Base-by-base conservation (phyloP, 169 alveolate genomes). In the Cryptosporidium andersoni region DNA sequence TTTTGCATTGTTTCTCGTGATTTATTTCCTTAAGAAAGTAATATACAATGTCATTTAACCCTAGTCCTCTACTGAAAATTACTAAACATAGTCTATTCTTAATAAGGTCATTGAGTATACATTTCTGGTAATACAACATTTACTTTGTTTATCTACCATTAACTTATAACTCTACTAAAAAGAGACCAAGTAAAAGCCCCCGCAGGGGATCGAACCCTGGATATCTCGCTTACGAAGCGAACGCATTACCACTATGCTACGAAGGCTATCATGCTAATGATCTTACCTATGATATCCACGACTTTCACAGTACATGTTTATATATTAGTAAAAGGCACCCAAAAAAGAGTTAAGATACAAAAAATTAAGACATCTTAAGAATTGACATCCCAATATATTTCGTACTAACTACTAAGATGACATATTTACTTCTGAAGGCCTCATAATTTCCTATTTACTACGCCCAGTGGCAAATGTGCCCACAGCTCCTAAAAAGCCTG, bases 171-270 rank as follows among this genome's bases (percentile, higher is more conserved):
- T 60, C 4, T 6, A 60, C 25, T 52, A 9, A 53, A 66, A 66
- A 9, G 25, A 4, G 1, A 1, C 0, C 51, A 39, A 64, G 52
- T n/a, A 90, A 49, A 45, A 93, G 96, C 96, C 96, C 92, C 93
- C 95, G 91, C 94, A 93, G 96, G 95, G 96, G 95, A 92, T 93
- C 93, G 96, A 93, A 93, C 96, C 95, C 96, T 93, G 94, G 96
- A 93, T 95, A 94, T 93, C 90, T 92, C 94, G 96, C 91, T 93
- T 93, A 93, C 96, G 93, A 93, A 95, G 91, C 96, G 94, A 92
- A 92, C 91, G 96, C 96, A 93, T 94, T 93, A 81, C 96, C 96
- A 91, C 96, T 93, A 91, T 93, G 96, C 96, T 93, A 93, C 91
- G 92, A 92, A 92, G 96, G 96, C 96, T 53, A 64, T 53, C 74